Conservation (phyloP, 2,329 filamentous ascomycete species). For the Bimuria novae-zelandiae region DNA sequence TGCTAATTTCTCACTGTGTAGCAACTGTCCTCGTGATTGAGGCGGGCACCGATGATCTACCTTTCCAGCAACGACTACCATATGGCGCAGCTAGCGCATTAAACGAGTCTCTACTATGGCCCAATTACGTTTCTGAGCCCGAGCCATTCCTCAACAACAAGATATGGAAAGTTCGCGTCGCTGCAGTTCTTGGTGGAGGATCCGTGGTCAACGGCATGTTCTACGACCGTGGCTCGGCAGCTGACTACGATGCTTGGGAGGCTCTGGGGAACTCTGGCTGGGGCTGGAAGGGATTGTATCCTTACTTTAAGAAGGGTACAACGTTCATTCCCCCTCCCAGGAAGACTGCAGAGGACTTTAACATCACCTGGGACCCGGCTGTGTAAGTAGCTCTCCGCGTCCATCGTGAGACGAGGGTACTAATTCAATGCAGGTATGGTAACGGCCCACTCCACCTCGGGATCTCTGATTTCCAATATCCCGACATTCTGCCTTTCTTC, state of each 20-base stretch:
- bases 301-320: conserved; percentile 38
- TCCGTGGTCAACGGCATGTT: conserved; percentile 45
- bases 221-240: conserved; percentile 42
- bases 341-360: conserved; percentile 15
- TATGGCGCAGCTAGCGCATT: conserved; percentile 7
- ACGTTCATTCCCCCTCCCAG: conserved; percentile 8
- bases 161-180: conserved; percentile 24
- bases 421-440: conserved; percentile 23
- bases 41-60: conserved; percentile 30
- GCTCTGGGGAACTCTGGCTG: conserved; percentile 64
- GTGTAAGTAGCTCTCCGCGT: conserved; percentile 17
- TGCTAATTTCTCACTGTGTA: conserved; percentile 9
- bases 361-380: conserved; percentile 30
- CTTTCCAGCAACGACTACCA: conserved; percentile 26
- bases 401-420: not conserved
- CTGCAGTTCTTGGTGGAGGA: conserved; percentile 39
- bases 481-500: conserved; percentile 31
- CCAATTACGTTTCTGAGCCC: conserved; percentile 19
- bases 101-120: conserved; percentile 19
- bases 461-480: conserved; percentile 34
- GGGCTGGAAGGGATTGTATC: conserved; percentile 57
- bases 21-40: conserved; percentile 36
- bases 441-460: conserved; percentile 33
- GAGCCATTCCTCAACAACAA: conserved; percentile 27
- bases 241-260: conserved; percentile 60